Evolutionary conservation across 2,329 filamentous ascomycete genomes (phyloP), one percentile per base, ranked within the genome.

Genomic region (Aspergillus sclerotialis): DNA sequence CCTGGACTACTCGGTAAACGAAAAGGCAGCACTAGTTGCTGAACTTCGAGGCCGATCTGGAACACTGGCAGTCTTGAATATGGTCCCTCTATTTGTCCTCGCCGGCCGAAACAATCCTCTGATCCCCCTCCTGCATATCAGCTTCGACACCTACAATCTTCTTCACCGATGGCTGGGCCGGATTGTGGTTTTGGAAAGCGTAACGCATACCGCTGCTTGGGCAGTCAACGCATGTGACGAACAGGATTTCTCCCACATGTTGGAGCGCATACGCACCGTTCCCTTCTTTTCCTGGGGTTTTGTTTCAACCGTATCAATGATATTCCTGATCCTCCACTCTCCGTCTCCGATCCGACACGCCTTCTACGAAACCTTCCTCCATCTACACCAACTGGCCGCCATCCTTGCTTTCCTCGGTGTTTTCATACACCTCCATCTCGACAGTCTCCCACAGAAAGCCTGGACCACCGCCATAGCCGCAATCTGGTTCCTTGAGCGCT

Each of bases 121-220:
- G 31, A 95, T 96, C 53, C 61, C 70, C 3, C 61, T 93, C 21
- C 73, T 96, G 37, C 78, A 82, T 49, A 82, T 96, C 58, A 90
- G 85, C 60, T 98, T 95, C 65, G 92, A 96, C 61, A 94, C 89
- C 1, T 96, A 93, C 72, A 96, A 96, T 58, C 78, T 92, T 7
- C 68, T 92, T 32, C 86, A 93, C 60, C 76, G 86, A 44, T 93
- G 85, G 84, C 75, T 86, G 42, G 86, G 84, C 17, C 76, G 86
- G 16, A 76, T 89, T 28, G 76, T 85, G 16, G 75, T 84, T n/a
- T 34, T 82, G 3, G 82, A 92, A 58, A 65, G 75, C 11, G 49
- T 87, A 32, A 68, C 82, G 7, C 87, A 94, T 61, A 84, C 82
- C 7, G 48, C 73, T 15, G 78, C 80, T 23, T 98, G 90, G 89